Conservation (phyloP, 495 filamentous ascomycete genomes). For the Letharia columbiana region DNA sequence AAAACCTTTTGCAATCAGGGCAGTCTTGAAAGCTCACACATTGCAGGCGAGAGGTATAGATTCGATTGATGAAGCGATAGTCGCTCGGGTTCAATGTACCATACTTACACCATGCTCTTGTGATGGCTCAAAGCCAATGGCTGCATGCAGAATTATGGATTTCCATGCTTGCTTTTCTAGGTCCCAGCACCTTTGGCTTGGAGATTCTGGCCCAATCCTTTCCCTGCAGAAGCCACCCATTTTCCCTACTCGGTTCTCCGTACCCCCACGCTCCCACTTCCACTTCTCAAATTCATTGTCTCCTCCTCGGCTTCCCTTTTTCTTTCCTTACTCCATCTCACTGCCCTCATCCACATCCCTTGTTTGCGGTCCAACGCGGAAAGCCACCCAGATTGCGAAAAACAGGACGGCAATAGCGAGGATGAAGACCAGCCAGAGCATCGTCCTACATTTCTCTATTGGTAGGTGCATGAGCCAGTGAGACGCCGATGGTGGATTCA, state of each 20-base stretch:
- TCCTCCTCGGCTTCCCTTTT: background rate
- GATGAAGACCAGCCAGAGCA: background rate
- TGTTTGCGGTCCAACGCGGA: background rate
- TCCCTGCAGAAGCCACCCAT: background rate
- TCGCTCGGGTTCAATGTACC: background rate
- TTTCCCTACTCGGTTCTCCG: background rate
- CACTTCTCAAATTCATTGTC: background rate
- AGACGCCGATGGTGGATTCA: background rate
- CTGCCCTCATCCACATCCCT: background rate
- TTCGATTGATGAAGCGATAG: background rate
- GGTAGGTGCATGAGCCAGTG: background rate
- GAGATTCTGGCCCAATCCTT: background rate
- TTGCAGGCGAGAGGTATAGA: conserved; percentile 2
- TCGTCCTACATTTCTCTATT: background rate
- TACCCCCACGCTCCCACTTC: background rate
- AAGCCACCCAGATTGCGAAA: background rate
- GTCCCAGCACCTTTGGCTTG: background rate
- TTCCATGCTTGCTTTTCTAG: background rate
- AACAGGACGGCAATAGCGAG: background rate
- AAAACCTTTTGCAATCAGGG: background rate
- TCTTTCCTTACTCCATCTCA: background rate
- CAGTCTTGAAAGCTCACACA: background rate
- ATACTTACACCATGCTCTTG: background rate
- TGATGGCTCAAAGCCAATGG: background rate
- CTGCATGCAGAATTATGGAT: background rate